Evolutionary conservation across 352 stramenopile species (phyloP), one percentile per base, ranked within the genome.

Genomic region (Globisporangium sylvaticum): DNA sequence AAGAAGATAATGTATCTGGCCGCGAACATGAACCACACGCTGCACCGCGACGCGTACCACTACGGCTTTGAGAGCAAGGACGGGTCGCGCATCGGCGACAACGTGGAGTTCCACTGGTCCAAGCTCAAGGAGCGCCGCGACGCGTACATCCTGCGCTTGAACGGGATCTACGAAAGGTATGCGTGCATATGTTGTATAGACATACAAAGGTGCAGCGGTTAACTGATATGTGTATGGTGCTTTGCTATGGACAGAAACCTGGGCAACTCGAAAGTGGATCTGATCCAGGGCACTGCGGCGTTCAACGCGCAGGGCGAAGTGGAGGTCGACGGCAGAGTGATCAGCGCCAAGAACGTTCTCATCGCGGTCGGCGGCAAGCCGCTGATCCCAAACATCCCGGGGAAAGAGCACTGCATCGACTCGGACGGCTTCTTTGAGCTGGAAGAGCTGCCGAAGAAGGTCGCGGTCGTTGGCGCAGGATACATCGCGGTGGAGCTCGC

Each of bases 401-500:
- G 97, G 53, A 91, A 84, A 4, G 94, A 99, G 71, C 79, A 98
- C 66, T 90, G 77, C 72, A 99, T 99, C 71, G 94, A 92, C 34
- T 97, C 83, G 42, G 95, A 99, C 80, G 96, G 90, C 3, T 99
- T 99, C 81, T 99, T 99, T 76, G 89, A 98, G 50, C 77, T 99
- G 39, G 86, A 98, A 68, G 68, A 78, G 24, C 74, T 94, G 68
- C 98, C 98, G 1, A 83, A 91, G 56, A 97, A 96, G 64, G 95
- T 97, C 20, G 94, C 98, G 1, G 95, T 99, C 7, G 85, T 99
- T 9, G 97, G 98, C 52, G 97, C 94, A 6, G 98, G 97, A 18
- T 99, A 99, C 83, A 99, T 99, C 76, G 97, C 95, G 27, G 94
- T 99, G 3, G 97, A 99, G 81, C 75, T 99, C 18, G 97, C 96